Evolutionary conservation across 495 filamentous ascomycete genomes (phyloP).

Genomic region (Hyaloscypha finlandica): DNA sequence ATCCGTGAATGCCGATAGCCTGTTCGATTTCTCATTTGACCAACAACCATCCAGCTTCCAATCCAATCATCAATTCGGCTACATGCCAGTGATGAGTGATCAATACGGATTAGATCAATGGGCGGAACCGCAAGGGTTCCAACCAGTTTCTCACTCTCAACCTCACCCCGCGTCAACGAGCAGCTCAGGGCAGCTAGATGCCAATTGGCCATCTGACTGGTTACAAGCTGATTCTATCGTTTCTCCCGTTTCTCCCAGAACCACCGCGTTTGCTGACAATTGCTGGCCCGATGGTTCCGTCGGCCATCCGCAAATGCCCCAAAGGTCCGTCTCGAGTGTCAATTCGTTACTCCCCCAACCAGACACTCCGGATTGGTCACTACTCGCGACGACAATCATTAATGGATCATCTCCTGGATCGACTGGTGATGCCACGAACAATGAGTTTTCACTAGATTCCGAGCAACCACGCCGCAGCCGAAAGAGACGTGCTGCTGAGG

Average conservation of each 20-base stretch:
- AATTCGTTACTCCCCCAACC: neutral
- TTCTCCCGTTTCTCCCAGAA: neutral
- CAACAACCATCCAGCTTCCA: conserved; percentile 7
- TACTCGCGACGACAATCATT: neutral
- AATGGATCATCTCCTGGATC: neutral
- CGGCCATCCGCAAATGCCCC: neutral
- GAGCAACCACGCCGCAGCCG: neutral
- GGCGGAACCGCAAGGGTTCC: conserved; percentile 11
- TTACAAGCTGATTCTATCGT: neutral
- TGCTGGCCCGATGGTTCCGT: neutral
- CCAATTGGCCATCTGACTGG: neutral
- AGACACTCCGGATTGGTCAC: neutral
- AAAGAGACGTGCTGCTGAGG: conserved; percentile 2
- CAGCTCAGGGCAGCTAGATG: neutral
- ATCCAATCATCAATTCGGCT: neutral
- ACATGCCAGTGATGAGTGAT: conserved; percentile 13
- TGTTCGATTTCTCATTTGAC: conserved; percentile 18
- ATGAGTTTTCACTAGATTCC: neutral
- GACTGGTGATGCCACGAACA: neutral
- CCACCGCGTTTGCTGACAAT: neutral
- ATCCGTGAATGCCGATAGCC: neutral
- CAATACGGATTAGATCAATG: conserved; percentile 16
- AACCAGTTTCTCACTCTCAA: neutral
- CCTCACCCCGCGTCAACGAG: neutral
- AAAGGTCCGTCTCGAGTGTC: neutral